Evolutionary conservation across 768 basidiomycete species (phyloP).

Genomic region (Pisolithus sp.): DNA sequence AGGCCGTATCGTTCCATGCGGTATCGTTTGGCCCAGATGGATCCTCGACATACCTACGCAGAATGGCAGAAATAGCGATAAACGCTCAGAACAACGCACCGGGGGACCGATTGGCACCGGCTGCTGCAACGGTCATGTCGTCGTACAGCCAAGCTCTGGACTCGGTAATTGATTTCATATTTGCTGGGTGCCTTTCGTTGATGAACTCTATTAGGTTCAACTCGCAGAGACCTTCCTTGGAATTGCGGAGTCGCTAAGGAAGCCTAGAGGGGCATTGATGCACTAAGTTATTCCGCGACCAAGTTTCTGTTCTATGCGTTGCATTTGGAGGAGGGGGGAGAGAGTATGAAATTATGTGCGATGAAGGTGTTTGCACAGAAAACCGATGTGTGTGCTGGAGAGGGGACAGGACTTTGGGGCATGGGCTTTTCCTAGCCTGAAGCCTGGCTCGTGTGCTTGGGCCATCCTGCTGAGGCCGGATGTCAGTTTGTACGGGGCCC

Average conservation of each 20-base stretch:
- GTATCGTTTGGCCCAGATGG: slow-evolving; percentile 38
- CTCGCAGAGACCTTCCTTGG: slow-evolving; percentile 35
- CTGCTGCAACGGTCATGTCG: slow-evolving; percentile 26
- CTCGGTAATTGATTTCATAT: slow-evolving; percentile 27
- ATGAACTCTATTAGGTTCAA: slow-evolving; percentile 29
- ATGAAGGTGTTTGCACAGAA: too few species aligned
- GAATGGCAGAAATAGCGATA: slow-evolving; percentile 41
- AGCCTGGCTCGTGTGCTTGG: too few species aligned
- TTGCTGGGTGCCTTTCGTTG: not conserved
- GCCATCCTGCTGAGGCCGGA: too few species aligned
- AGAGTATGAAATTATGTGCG: too few species aligned
- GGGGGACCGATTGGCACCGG: slow-evolving; percentile 26
- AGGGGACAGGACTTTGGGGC: too few species aligned
- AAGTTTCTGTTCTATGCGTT: too few species aligned
- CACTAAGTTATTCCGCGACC: slow-evolving; percentile 28
- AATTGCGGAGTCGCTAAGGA: not conserved
- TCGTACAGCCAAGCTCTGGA: slow-evolving; percentile 41
- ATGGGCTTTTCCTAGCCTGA: too few species aligned
- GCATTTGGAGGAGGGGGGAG: too few species aligned
- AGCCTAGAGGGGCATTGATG: slow-evolving; percentile 13
- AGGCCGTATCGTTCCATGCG: slow-evolving; percentile 45
- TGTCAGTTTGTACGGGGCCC: too few species aligned
- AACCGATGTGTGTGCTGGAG: too few species aligned
- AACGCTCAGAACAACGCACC: slow-evolving; percentile 37
- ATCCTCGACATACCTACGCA: slow-evolving; percentile 19